Conservation (phyloP, 1,139 yeast genomes). For the Tardiomyces depauwii region DNA sequence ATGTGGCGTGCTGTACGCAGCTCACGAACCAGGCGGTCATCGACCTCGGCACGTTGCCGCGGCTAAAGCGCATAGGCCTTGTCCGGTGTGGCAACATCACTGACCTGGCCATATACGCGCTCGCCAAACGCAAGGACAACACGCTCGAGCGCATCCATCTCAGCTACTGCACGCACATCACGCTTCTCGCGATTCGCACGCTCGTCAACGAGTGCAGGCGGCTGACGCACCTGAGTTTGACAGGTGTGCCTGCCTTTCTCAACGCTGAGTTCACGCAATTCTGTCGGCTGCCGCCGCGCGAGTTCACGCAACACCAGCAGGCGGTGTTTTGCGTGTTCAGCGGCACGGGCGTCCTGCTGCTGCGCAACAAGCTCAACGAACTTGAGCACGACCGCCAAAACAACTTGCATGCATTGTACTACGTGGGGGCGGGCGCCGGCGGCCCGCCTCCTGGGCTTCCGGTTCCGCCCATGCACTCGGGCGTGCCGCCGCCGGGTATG, state of each 20-base stretch:
- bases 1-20: conserved; percentile 88
- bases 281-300: conserved; percentile 93
- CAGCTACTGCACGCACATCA: conserved; percentile 77
- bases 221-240: conserved; percentile 80
- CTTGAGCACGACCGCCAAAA: conserved; percentile 7
- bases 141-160: conserved; percentile 86
- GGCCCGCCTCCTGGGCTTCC: neutral
- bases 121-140: conserved; percentile 59
- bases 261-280: conserved; percentile 75
- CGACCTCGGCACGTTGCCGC: conserved; percentile 68
- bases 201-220: conserved; percentile 73
- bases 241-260: conserved; percentile 85
- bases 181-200: conserved; percentile 33
- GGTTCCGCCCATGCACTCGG: neutral
- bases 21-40: conserved; percentile 75
- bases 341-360: conserved; percentile 72
- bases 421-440: neutral
- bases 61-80: conserved; percentile 80
- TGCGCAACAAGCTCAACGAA: conserved; percentile 50
- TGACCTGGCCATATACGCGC: conserved; percentile 71
- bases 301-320: conserved; percentile 80
- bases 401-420: neutral
- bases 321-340: conserved; percentile 87
- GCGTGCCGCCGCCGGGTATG: neutral
- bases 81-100: conserved; percentile 87